These are phyloP conservation scores for Penicillium janthinellum DNA, from an alignment of 2,329 filamentous ascomycete genomes.

Conservation along the genomic window DNA sequence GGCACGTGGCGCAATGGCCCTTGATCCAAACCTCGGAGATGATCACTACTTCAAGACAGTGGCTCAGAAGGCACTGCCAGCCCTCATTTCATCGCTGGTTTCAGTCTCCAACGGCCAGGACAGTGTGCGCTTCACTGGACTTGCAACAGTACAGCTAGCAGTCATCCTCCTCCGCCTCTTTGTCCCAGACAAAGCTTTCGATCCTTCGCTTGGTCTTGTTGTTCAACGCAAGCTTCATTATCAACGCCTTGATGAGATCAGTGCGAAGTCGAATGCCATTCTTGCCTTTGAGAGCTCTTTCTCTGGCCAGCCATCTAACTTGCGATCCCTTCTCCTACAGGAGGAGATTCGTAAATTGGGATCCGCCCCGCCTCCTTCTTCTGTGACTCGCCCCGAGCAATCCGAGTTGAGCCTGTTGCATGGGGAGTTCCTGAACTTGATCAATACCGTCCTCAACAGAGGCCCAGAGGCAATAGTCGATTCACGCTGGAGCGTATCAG, in stretches of 20 bases:
- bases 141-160: slow-evolving; percentile 76
- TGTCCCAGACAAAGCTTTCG: slow-evolving; percentile 82
- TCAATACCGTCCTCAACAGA: slow-evolving; percentile 62
- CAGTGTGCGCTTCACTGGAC: slow-evolving; percentile 46
- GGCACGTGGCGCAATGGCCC: slow-evolving; percentile 15
- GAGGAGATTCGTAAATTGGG: slow-evolving; percentile 66
- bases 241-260: slow-evolving; percentile 59
- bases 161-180: slow-evolving; percentile 75
- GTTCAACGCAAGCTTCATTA: slow-evolving; percentile 65
- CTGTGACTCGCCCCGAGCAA: slow-evolving; percentile 69
- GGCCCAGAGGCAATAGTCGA: slow-evolving; percentile 35
- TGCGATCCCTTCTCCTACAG: slow-evolving; percentile 66
- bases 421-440: slow-evolving; percentile 76
- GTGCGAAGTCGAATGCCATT: slow-evolving; percentile 62
- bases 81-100: slow-evolving; percentile 30
- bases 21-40: slow-evolving; percentile 25
- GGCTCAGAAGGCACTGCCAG: slow-evolving; percentile 33
- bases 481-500: slow-evolving; percentile 16
- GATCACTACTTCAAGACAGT: slow-evolving; percentile 42
- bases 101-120: slow-evolving; percentile 16
- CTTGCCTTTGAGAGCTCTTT: slow-evolving; percentile 66
- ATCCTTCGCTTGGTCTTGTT: slow-evolving; percentile 66
- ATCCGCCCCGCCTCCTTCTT: slow-evolving; percentile 63
- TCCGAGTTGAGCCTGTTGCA: slow-evolving; percentile 74
- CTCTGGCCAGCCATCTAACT: slow-evolving; percentile 67